Conservation (phyloP, 768 basidiomycete species). For the Dioszegia hungarica region DNA sequence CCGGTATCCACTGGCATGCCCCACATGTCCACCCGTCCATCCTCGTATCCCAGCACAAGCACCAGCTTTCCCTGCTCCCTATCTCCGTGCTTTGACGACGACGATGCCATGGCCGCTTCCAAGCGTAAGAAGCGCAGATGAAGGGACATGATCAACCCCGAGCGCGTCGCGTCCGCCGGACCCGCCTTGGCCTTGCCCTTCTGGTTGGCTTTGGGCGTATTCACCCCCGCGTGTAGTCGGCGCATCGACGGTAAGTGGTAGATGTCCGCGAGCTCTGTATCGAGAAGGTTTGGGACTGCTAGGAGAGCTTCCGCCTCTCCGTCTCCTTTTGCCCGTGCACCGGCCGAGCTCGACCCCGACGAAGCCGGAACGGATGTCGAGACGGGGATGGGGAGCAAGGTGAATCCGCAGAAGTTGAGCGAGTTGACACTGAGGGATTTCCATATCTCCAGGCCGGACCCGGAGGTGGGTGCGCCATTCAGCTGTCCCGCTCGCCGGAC, state of each 20-base stretch:
- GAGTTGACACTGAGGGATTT: constrained; percentile 86
- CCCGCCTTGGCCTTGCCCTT: background rate
- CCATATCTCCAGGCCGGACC: constrained; percentile 43
- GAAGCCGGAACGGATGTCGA: background rate
- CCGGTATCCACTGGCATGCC: constrained; percentile 5
- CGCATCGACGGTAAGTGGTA: constrained; percentile 68
- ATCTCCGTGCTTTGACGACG: no score
- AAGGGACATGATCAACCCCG: constrained; percentile 73
- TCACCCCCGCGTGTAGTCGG: constrained; percentile 79
- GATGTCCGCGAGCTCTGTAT: constrained; percentile 80
- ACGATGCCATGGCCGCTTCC: background rate
- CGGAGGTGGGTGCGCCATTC: background rate
- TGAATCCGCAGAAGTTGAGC: constrained; percentile 88
- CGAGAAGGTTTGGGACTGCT: constrained; percentile 80
- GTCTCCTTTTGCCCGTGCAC: constrained; percentile 19
- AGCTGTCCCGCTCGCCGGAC: background rate
- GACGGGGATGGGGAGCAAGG: constrained; percentile 54
- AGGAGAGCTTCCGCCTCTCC: constrained; percentile 52
- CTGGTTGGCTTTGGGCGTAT: constrained; percentile 38
- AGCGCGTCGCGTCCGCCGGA: background rate
- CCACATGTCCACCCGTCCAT: constrained; percentile 71
- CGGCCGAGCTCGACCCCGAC: constrained; percentile 2
- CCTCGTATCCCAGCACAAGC: constrained; percentile 75
- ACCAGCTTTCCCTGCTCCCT: constrained; percentile 51
- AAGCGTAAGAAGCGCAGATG: constrained; percentile 56